These are phyloP conservation scores for Selaginella moellendorffii DNA, from an alignment of 75 land plant species.

Conservation along the genomic window DNA sequence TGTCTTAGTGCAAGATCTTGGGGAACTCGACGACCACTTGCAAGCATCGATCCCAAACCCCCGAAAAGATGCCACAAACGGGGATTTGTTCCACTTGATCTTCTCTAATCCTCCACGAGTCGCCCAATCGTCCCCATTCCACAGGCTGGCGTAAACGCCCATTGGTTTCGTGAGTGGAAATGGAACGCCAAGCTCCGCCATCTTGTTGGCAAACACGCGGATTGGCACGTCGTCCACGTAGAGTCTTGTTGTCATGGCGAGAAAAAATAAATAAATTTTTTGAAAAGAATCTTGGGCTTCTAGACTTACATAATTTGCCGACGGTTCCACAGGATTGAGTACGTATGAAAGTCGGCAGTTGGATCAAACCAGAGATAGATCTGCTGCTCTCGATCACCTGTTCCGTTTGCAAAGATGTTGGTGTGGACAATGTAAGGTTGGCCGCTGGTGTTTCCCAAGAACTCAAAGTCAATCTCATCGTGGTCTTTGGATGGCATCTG, in stretches of 20 bases:
- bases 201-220: constrained; percentile 39
- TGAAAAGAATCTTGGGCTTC: no score
- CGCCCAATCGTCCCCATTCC: constrained; percentile 34
- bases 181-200: constrained; percentile 26
- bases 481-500: constrained; percentile 31
- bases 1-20: neutral
- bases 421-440: constrained; percentile 63
- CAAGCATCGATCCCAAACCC: constrained; percentile 10
- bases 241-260: no score
- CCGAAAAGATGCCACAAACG: neutral
- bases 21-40: neutral
- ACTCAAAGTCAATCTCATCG: constrained; percentile 72
- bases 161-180: constrained; percentile 40
- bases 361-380: constrained; percentile 79
- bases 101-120: constrained; percentile 14
- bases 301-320: constrained; percentile 44
- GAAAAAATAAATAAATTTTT: no score
- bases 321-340: constrained; percentile 50
- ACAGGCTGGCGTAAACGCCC: constrained; percentile 42
- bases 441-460: constrained; percentile 45
- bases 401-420: constrained; percentile 56
- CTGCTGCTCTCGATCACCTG: constrained; percentile 53
- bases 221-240: constrained; percentile 46
- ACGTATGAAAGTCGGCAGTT: constrained; percentile 37
- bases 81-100: neutral